Conservation (phyloP, 148 eudicot genomes). For the Simmondsia chinensis region DNA sequence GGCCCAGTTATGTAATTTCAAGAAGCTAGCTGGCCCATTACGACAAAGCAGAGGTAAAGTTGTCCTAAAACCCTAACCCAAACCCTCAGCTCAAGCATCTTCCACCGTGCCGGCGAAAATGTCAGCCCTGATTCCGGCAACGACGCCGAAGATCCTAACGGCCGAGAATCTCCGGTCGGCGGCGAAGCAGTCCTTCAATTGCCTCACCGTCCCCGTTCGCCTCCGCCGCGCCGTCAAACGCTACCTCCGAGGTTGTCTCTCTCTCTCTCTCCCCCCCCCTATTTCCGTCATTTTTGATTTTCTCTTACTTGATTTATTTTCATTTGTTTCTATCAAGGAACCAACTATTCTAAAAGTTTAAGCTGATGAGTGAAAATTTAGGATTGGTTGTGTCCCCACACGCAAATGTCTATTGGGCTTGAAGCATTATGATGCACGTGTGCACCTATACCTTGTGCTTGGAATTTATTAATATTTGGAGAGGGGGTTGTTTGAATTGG, state of each 20-base stretch:
- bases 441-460: too few relatives aligned
- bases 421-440: too few relatives aligned
- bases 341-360: too few relatives aligned
- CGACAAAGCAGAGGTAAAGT: neutral
- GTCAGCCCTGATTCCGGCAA: conserved; percentile 40
- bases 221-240: conserved; percentile 64
- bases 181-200: conserved; percentile 53
- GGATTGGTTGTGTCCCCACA: too few relatives aligned
- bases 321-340: neutral
- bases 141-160: conserved; percentile 32
- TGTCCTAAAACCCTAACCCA: conserved; percentile 16
- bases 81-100: too few relatives aligned
- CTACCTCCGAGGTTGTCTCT: conserved; percentile 38
- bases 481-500: too few relatives aligned
- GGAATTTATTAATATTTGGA: too few relatives aligned
- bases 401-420: too few relatives aligned
- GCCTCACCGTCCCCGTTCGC: conserved; percentile 58
- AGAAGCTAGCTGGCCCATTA: too few relatives aligned
- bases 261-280: neutral
- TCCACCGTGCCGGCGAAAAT: conserved; percentile 28
- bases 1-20: too few relatives aligned
- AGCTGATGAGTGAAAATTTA: too few relatives aligned
- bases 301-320: neutral
- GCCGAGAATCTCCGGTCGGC: conserved; percentile 57
- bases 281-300: neutral